A percentile compares a stretch with the other conserved stretches of the same genome.
phyloP scores from a whole-genome alignment of 306 rosid genomes.

The Medicago arabica region DNA sequence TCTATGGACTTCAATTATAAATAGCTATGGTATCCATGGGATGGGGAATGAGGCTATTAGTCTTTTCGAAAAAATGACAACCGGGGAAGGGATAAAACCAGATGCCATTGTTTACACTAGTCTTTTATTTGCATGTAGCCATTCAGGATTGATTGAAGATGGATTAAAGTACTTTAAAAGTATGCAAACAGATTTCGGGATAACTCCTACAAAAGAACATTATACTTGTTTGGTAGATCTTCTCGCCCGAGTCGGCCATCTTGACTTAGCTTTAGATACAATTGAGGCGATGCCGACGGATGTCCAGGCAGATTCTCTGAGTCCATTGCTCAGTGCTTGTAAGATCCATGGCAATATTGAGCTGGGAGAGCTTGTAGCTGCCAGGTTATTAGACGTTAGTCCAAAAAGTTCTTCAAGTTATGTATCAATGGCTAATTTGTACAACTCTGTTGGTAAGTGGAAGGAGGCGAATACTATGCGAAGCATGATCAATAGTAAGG shows the following conservation, averaged over 20 bases:
- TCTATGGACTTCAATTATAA: slow-evolving; percentile 70
- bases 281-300: slow-evolving; percentile 59
- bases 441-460: slow-evolving; percentile 70
- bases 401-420: slow-evolving; percentile 51
- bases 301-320: slow-evolving; percentile 62
- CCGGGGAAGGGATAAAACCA: slow-evolving; percentile 48
- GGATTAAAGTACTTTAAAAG: slow-evolving; percentile 60
- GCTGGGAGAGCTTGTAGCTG: slow-evolving; percentile 56
- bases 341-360: slow-evolving; percentile 57
- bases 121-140: slow-evolving; percentile 67
- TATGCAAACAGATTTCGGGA: slow-evolving; percentile 62
- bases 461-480: slow-evolving; percentile 61
- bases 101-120: slow-evolving; percentile 67
- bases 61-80: slow-evolving; percentile 61
- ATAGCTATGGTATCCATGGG: slow-evolving; percentile 63
- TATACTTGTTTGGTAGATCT: slow-evolving; percentile 72
- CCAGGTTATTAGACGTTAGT: slow-evolving; percentile 46
- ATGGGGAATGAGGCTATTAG: slow-evolving; percentile 61
- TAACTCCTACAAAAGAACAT: slow-evolving; percentile 60
- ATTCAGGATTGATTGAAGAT: slow-evolving; percentile 73
- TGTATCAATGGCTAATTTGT: slow-evolving; percentile 65
- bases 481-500: slow-evolving; percentile 53
- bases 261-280: slow-evolving; percentile 61
- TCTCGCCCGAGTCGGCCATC: slow-evolving; percentile 64
- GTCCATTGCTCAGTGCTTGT: slow-evolving; percentile 73